phyloP scores from a whole-genome alignment of 2,329 filamentous ascomycete genomes.

The Neofusicoccum ribis region DNA sequence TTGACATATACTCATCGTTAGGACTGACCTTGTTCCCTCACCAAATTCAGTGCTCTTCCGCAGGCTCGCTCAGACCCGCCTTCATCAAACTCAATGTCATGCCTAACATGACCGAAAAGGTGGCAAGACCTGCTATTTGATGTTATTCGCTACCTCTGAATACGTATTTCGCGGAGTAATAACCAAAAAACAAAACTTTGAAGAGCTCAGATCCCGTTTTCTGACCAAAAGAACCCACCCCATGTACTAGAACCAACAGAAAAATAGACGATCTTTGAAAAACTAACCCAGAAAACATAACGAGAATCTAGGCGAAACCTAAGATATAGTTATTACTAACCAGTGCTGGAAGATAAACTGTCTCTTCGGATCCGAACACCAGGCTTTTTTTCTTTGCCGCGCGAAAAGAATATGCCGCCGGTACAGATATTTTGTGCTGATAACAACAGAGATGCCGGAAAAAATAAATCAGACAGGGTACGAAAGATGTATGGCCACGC shows the following conservation, averaged over 20 bases:
- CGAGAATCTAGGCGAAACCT: conserved; percentile 3
- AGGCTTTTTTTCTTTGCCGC: conserved; percentile 15
- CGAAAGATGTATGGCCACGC: background rate
- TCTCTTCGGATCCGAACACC: conserved; percentile 17
- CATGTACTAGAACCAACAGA: background rate
- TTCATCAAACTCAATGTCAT: background rate
- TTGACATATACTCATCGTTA: background rate
- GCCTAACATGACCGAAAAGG: background rate
- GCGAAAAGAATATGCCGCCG: conserved; percentile 13
- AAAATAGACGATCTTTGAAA: background rate
- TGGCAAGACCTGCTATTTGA: conserved; percentile 4
- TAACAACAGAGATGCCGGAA: background rate
- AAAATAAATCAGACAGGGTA: background rate
- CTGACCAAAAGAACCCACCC: background rate
- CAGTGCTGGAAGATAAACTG: conserved; percentile 13
- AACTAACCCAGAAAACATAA: background rate
- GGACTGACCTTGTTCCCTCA: background rate
- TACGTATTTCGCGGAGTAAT: background rate
- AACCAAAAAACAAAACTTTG: background rate
- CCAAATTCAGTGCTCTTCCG: background rate
- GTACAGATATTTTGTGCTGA: conserved; percentile 14
- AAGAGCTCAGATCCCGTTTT: conserved; percentile 1
- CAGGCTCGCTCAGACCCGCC: background rate
- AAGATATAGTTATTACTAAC: conserved; percentile 16
- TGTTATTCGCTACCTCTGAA: conserved; percentile 17